phyloP scores from a whole-genome alignment of 1,139 yeast species.

The Yamadazyma jaroonii region DNA sequence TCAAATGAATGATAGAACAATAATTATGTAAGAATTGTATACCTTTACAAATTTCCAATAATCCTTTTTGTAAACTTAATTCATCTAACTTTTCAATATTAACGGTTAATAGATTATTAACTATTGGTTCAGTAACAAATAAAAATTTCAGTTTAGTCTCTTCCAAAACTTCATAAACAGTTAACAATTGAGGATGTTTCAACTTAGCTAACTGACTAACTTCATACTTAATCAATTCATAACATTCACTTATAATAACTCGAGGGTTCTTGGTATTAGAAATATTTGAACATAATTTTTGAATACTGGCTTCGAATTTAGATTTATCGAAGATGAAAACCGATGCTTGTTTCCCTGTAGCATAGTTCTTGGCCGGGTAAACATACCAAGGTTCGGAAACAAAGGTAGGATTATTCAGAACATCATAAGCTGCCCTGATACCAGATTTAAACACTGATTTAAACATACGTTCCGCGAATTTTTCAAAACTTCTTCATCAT shows the following conservation, averaged over 20 bases:
- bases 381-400: conserved; percentile 82
- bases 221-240: conserved; percentile 43
- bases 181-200: conserved; percentile 83
- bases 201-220: conserved; percentile 72
- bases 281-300: conserved; percentile 49
- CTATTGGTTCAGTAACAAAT: conserved; percentile 83
- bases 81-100: conserved; percentile 51
- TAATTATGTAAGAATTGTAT: conserved; percentile 77
- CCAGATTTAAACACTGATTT: conserved; percentile 54
- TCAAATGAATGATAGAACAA: conserved; percentile 74
- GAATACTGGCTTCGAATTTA: conserved; percentile 58
- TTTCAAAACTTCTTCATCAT: not conserved
- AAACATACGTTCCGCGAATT: conserved; percentile 22
- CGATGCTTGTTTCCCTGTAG: conserved; percentile 59
- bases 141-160: conserved; percentile 75
- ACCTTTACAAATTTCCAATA: conserved; percentile 75
- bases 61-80: conserved; percentile 78
- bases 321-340: conserved; percentile 88
- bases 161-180: conserved; percentile 83
- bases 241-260: conserved; percentile 36
- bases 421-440: conserved; percentile 69
- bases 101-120: conserved; percentile 55
- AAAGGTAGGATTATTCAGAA: conserved; percentile 73
- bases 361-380: conserved; percentile 74
- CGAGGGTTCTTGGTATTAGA: conserved; percentile 37